These are phyloP conservation scores for Lachnellula occidentalis DNA, from an alignment of 2,329 filamentous ascomycete genomes.

Conservation along the genomic window DNA sequence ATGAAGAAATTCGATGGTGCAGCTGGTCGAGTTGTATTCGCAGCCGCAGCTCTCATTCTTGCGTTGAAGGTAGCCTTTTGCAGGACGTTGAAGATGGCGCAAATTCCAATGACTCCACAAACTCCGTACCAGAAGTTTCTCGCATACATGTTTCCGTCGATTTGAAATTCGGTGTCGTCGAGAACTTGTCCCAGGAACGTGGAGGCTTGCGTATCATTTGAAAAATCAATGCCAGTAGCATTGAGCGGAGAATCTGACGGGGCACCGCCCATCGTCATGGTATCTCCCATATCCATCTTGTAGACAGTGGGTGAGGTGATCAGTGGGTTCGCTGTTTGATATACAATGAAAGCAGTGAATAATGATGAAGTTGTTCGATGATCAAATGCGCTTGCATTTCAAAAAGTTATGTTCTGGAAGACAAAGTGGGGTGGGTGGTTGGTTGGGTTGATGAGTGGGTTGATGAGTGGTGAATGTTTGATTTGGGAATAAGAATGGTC, in stretches of 20 bases:
- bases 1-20: slow-evolving; percentile 27
- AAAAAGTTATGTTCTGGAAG: no score
- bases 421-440: no score
- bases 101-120: slow-evolving; percentile 30
- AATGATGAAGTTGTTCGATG: not conserved
- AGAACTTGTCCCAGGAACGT: slow-evolving; percentile 33
- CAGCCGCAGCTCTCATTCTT: slow-evolving; percentile 32
- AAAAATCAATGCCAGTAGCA: slow-evolving; percentile 33
- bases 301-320: not conserved
- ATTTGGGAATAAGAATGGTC: no score
- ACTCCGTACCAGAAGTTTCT: slow-evolving; percentile 37
- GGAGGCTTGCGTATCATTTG: slow-evolving; percentile 32
- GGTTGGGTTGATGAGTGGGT: no score
- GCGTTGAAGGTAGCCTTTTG: slow-evolving; percentile 23
- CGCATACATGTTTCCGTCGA: slow-evolving; percentile 33
- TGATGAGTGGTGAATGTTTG: no score
- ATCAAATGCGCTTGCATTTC: no score
- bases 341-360: not conserved
- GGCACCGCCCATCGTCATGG: slow-evolving; percentile 21
- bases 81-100: slow-evolving; percentile 29
- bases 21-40: slow-evolving; percentile 28
- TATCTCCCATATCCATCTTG: slow-evolving; percentile 16
- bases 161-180: slow-evolving; percentile 33
- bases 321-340: not conserved
- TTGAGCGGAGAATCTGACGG: slow-evolving; percentile 25